A percentile compares a stretch with the other conserved stretches of the same genome.
These are phyloP conservation scores for Alternaria sp. DNA, from an alignment of 2,329 filamentous ascomycete species.

Conservation along the genomic window DNA sequence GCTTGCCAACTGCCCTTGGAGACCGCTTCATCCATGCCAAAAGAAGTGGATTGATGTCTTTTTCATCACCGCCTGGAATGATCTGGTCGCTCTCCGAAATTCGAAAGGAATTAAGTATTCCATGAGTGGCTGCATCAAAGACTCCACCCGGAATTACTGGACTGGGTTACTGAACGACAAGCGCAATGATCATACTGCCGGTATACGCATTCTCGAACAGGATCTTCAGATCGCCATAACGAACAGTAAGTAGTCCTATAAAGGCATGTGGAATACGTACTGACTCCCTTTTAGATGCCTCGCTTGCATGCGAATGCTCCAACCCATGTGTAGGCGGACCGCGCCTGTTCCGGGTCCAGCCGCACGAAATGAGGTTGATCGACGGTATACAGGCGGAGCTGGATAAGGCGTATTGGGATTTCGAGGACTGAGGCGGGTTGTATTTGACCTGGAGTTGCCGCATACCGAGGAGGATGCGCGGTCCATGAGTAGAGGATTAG, in stretches of 20 bases:
- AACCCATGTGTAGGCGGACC: slow-evolving; percentile 6
- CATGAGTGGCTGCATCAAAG: slow-evolving; percentile 22
- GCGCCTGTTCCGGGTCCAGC: background rate
- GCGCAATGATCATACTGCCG: background rate
- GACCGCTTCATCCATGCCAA: slow-evolving; percentile 17
- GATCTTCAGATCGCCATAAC: background rate
- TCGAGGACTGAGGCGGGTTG: slow-evolving; percentile 2
- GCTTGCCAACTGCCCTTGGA: slow-evolving; percentile 20
- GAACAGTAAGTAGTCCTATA: background rate
- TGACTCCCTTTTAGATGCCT: background rate
- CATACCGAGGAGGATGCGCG: background rate
- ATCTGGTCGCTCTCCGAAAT: background rate
- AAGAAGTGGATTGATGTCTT: slow-evolving; percentile 24
- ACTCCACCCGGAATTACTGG: slow-evolving; percentile 14
- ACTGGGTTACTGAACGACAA: slow-evolving; percentile 6
- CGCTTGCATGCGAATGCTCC: slow-evolving; percentile 12
- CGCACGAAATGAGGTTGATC: slow-evolving; percentile 5
- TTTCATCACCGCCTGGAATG: slow-evolving; percentile 10
- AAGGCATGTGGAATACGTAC: background rate
- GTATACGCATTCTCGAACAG: background rate
- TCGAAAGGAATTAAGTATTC: background rate
- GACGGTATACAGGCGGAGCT: slow-evolving; percentile 7
- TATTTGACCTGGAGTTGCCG: background rate
- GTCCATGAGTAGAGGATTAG: background rate
- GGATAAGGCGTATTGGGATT: slow-evolving; percentile 15